Conservation (phyloP, 371 early-diverging fungal species). For the Lichtheimia ornata region DNA sequence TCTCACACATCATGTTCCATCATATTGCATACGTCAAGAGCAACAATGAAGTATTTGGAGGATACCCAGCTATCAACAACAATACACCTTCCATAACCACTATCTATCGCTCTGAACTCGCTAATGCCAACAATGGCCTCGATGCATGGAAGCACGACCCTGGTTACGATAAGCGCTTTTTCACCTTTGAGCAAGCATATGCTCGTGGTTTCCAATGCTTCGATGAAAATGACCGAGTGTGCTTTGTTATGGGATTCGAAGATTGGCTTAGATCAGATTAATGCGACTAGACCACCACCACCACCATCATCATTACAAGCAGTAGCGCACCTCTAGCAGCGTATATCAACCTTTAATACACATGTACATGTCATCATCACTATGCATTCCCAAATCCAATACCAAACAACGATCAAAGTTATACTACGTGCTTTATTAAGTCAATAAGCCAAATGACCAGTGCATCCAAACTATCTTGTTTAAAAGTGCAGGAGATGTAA, state of each 20-base stretch:
- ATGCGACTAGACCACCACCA: too few species aligned
- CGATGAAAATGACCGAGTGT: slow-evolving; percentile 34
- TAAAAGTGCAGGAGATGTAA: too few species aligned
- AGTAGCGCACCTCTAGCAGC: too few species aligned
- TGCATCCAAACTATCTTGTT: too few species aligned
- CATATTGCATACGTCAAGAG: slow-evolving; percentile 21
- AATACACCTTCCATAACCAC: neutral
- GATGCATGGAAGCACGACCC: slow-evolving; percentile 16
- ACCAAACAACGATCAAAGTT: too few species aligned
- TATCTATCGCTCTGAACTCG: slow-evolving; percentile 7
- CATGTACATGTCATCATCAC: too few species aligned
- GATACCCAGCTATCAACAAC: neutral
- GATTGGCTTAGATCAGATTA: slow-evolving; percentile 4
- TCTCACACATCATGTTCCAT: slow-evolving; percentile 41
- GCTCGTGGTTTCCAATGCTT: slow-evolving; percentile 30
- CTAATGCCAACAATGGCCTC: slow-evolving; percentile 8
- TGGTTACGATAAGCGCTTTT: slow-evolving; percentile 7
- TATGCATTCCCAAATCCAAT: too few species aligned
- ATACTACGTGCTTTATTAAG: too few species aligned
- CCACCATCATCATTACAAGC: too few species aligned
- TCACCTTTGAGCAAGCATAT: slow-evolving; percentile 28
- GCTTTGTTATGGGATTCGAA: slow-evolving; percentile 41
- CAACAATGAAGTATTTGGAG: neutral
- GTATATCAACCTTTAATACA: too few species aligned
- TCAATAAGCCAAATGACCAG: too few species aligned